phyloP scores from a whole-genome alignment of 257 asterid genomes.

The Petrea volubilis region DNA sequence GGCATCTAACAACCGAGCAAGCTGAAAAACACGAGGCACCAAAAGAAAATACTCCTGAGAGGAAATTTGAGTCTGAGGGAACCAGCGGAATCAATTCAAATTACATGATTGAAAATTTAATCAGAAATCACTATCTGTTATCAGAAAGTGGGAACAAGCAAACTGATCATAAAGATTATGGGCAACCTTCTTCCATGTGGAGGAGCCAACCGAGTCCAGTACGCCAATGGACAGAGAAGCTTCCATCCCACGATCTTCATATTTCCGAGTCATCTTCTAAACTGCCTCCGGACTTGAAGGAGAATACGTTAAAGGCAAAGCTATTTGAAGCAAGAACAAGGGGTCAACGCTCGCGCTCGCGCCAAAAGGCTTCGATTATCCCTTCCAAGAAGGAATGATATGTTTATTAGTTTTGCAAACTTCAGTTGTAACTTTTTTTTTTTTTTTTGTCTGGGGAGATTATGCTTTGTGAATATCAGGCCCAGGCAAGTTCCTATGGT shows the following conservation, averaged over 20 bases:
- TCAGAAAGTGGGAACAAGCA: conserved; percentile 61
- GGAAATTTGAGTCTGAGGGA: conserved; percentile 46
- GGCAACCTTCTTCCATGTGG: conserved; percentile 54
- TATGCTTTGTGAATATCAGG: conserved; percentile 33
- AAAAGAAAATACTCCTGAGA: conserved; percentile 43
- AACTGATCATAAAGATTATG: conserved; percentile 51
- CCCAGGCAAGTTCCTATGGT: conserved; percentile 10
- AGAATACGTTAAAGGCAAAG: conserved; percentile 66
- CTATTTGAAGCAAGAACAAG: conserved; percentile 75
- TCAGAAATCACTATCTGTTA: conserved; percentile 64
- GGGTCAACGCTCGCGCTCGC: conserved; percentile 73
- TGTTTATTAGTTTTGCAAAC: not conserved
- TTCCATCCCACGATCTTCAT: conserved; percentile 54
- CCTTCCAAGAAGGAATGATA: conserved; percentile 38
- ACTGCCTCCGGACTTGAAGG: conserved; percentile 65
- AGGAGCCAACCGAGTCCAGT: conserved; percentile 80
- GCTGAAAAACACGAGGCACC: conserved; percentile 46
- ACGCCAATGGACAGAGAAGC: conserved; percentile 68
- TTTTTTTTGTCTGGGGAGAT: not conserved
- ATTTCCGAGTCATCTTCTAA: conserved; percentile 58
- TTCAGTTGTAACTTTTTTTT: no score
- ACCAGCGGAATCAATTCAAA: conserved; percentile 46
- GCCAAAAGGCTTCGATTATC: conserved; percentile 63
- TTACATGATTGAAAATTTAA: conserved; percentile 61
- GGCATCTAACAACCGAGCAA: conserved; percentile 26